Evolutionary conservation across 441 rosid genomes (phyloP).

Genomic region (Pelargonium myrrhifolium): DNA sequence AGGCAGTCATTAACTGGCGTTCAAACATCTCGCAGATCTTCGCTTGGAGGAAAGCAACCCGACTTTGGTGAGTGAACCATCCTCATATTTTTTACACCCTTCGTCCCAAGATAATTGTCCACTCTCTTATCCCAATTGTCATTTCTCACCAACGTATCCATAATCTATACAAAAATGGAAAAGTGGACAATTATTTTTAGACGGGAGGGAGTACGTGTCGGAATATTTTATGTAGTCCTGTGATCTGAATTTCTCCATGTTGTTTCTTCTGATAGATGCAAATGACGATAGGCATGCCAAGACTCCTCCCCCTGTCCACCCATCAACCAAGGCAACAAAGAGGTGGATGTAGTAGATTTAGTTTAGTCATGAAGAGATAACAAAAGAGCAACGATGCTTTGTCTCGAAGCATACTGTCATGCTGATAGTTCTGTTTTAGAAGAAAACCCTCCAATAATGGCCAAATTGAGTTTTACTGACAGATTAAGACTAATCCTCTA

Average conservation of each 20-base stretch:
- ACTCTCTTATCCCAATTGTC: too few relatives aligned
- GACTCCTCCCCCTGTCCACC: slow-evolving; percentile 65
- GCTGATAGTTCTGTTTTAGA: not conserved
- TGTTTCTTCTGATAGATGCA: slow-evolving; percentile 23
- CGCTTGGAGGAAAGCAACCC: slow-evolving; percentile 60
- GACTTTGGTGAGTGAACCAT: slow-evolving; percentile 38
- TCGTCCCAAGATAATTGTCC: too few relatives aligned
- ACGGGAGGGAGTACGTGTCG: too few relatives aligned
- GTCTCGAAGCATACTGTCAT: slow-evolving; percentile 37
- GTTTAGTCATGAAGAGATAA: not conserved
- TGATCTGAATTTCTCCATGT: slow-evolving; percentile 1
- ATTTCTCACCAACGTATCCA: not conserved
- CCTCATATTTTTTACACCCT: not conserved
- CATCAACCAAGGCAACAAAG: slow-evolving; percentile 32
- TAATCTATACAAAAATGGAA: not conserved
- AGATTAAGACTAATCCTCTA: not conserved
- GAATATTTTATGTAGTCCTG: not conserved
- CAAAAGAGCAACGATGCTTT: slow-evolving; percentile 23
- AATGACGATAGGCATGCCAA: slow-evolving; percentile 50
- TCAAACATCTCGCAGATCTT: slow-evolving; percentile 53
- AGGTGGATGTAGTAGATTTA: slow-evolving; percentile 33
- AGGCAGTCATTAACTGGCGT: slow-evolving; percentile 76
- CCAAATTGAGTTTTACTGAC: not conserved
- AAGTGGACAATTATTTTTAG: too few relatives aligned
- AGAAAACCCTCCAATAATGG: not conserved